Evolutionary conservation across 805 yeast species (phyloP), one percentile per base, ranked within the genome.

Genomic region (Lachancea kluyveri): DNA sequence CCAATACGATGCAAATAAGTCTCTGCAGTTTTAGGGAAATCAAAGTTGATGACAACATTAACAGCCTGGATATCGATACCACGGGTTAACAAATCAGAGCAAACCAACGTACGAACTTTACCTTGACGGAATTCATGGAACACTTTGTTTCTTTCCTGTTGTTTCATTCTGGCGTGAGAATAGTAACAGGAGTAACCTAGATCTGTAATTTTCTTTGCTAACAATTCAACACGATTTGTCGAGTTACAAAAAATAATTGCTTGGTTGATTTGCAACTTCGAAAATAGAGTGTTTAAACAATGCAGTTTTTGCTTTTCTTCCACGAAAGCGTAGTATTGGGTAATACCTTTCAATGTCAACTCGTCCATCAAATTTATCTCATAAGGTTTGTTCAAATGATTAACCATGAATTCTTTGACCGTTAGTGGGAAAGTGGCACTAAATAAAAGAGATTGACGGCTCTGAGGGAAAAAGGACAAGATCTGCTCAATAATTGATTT

Each of bases 11-110:
- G 98, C 49, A 92, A 72, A 59, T 92, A 92, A 24, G 97, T 92
- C 62, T 92, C 98, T 6, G 97, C 96, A 33, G 81, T 86, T 61
- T 90, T 90, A 40, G 98, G 98, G 80, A 92, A 92, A 61, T 92
- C 98, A 59, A 92, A 92, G 66, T 92, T 92, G 52, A 92, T 84
- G 30, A 92, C 98, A 28, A 92, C 97, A 56, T 92, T 92, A 43
- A 92, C 98, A 5, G 97, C 97, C 64, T 92, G 97, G 50, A 92
- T 90, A 70, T 92, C 98, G 52, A 92, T 92, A 74, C 98, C 97
- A 71, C 97, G 83, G 18, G 97, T 90, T 43, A 92, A 73, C 41
- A 92, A 70, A 65, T 92, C 98, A 1, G 97, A 84, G 65, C 98
- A 92, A 24, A 92, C 98, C 52, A 92, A 71, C 55, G 92, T 92